Evolutionary conservation across 2,329 filamentous ascomycete genomes (phyloP).

Genomic region (Cyphellophora attinorum): DNA sequence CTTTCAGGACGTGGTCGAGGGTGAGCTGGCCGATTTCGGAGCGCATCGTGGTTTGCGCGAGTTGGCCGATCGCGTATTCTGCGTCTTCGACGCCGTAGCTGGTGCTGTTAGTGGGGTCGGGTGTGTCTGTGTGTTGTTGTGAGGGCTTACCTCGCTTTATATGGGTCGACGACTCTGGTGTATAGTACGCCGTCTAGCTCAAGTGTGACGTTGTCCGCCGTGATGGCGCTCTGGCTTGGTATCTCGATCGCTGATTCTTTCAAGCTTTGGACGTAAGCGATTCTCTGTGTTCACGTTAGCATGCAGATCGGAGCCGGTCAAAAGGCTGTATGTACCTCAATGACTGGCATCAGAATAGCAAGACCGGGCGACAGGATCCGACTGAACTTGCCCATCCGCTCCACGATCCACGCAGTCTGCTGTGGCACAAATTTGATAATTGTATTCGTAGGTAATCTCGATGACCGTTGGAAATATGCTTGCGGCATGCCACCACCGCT

Average conservation of each 20-base stretch:
- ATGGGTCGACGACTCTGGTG: constrained; percentile 93
- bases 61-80: constrained; percentile 95
- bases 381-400: constrained; percentile 98
- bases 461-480: constrained; percentile 65
- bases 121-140: too few relatives aligned
- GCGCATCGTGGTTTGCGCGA: constrained; percentile 98
- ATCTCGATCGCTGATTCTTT: constrained; percentile 97
- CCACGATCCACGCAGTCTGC: constrained; percentile 98
- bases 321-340: constrained; percentile 50
- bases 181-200: constrained; percentile 94
- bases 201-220: constrained; percentile 93
- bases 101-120: too few relatives aligned
- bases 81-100: constrained; percentile 98
- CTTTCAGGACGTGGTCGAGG: constrained; percentile 94
- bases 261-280: constrained; percentile 94
- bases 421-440: constrained; percentile 96
- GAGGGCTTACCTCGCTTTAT: constrained; percentile 85
- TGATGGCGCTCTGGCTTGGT: constrained; percentile 94
- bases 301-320: not conserved
- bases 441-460: constrained; percentile 77
- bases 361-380: constrained; percentile 86
- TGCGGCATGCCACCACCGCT: constrained; percentile 40
- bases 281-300: constrained; percentile 41
- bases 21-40: constrained; percentile 95
- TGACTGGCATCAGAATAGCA: constrained; percentile 75